These are phyloP conservation scores for Abrus precatorius DNA, from an alignment of 306 rosid species.

Conservation along the genomic window DNA sequence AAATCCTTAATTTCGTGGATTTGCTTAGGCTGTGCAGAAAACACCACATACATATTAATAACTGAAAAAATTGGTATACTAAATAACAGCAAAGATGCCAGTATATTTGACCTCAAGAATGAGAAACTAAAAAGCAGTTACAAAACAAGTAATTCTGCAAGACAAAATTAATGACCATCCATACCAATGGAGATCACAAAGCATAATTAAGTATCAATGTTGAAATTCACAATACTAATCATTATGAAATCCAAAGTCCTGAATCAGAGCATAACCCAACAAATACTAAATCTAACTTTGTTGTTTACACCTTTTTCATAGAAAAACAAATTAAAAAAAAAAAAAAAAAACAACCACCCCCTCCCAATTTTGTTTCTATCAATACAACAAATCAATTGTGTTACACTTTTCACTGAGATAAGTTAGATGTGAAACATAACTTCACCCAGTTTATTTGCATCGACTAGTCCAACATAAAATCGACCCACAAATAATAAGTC, in stretches of 20 bases:
- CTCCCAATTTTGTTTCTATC: background rate
- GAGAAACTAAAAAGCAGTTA: background rate
- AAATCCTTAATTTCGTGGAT: conserved; percentile 92
- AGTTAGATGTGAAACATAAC: conserved; percentile 1
- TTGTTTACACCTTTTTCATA: background rate
- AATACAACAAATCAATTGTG: background rate
- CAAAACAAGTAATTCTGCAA: background rate
- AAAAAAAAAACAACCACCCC: background rate
- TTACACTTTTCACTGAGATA: background rate
- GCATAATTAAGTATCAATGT: background rate
- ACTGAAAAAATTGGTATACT: background rate
- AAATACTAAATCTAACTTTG: background rate
- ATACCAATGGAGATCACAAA: background rate
- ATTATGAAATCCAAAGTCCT: background rate
- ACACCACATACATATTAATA: background rate
- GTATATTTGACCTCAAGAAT: background rate
- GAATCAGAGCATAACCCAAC: background rate
- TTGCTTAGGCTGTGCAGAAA: conserved; percentile 77
- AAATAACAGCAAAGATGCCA: background rate
- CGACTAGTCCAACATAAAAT: background rate
- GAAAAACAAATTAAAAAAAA: no score
- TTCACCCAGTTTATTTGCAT: background rate
- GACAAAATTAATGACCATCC: background rate
- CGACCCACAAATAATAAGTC: background rate
- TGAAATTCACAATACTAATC: background rate